phyloP scores from a whole-genome alignment of 2,329 filamentous ascomycete genomes.

The Fusarium udum region DNA sequence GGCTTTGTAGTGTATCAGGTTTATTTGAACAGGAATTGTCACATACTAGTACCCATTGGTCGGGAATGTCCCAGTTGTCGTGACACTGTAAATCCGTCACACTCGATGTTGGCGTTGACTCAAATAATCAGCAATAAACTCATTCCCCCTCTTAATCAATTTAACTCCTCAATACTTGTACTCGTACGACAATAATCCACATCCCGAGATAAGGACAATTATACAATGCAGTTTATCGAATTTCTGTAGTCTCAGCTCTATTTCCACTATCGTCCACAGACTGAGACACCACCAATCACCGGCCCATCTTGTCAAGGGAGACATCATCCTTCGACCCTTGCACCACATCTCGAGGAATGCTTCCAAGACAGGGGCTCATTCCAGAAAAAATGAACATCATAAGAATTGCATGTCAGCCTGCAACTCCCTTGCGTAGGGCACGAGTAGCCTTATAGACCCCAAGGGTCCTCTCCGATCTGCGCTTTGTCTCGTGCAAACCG shows the following conservation, averaged over 20 bases:
- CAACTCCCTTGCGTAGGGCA: constrained; percentile 25
- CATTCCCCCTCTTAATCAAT: background rate
- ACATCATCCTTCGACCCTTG: background rate
- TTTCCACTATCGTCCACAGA: background rate
- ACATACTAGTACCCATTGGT: background rate
- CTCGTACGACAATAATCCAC: background rate
- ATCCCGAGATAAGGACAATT: background rate
- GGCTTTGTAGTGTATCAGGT: background rate
- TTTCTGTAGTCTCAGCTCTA: constrained; percentile 18
- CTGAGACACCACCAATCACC: constrained; percentile 23
- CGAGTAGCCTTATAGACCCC: constrained; percentile 16
- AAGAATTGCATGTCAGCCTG: background rate
- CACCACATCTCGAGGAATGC: constrained; percentile 16
- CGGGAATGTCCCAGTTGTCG: background rate
- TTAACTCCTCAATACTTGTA: too few relatives aligned
- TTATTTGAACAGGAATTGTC: background rate
- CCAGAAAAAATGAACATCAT: background rate
- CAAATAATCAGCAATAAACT: background rate
- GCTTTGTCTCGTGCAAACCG: background rate
- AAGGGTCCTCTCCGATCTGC: constrained; percentile 4
- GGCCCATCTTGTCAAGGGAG: constrained; percentile 13
- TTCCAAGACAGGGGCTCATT: constrained; percentile 31
- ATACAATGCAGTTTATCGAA: constrained; percentile 2
- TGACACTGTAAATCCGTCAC: background rate
- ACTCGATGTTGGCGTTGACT: background rate